Percentiles rank a stretch among this genome's conserved stretches.
phyloP scores from a whole-genome alignment of 768 basidiomycete species.

The Gloeostereum incarnatum region DNA sequence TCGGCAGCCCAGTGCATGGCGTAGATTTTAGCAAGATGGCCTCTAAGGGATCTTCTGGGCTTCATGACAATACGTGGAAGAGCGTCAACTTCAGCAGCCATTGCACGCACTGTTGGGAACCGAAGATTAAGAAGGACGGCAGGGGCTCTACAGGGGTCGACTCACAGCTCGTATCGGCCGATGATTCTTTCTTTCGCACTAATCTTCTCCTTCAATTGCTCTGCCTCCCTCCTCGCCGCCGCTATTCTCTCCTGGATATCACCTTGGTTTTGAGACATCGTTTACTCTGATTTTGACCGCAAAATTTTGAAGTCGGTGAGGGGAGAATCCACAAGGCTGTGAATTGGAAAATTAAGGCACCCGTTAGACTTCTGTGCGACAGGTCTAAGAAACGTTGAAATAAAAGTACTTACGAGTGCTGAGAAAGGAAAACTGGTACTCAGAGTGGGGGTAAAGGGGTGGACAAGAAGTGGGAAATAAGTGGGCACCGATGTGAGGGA shows the following conservation, averaged over 20 bases:
- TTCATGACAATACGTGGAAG: slow-evolving; percentile 97
- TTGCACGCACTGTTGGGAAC: slow-evolving; percentile 72
- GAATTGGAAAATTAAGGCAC: too few relatives aligned
- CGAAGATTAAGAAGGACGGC: slow-evolving; percentile 2
- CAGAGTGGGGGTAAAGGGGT: not conserved
- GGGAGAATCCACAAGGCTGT: too few relatives aligned
- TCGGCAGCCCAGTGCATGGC: slow-evolving; percentile 99
- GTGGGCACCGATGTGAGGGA: too few relatives aligned
- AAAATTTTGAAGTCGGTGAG: not conserved
- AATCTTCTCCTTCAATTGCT: slow-evolving; percentile 98
- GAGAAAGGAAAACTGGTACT: not conserved
- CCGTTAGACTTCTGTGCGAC: too few relatives aligned
- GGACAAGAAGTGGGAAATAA: not conserved
- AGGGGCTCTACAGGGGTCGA: slow-evolving; percentile 13
- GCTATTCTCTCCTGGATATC: slow-evolving; percentile 92
- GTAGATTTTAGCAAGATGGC: slow-evolving; percentile 98
- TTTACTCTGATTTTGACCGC: not conserved
- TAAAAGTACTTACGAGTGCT: not conserved
- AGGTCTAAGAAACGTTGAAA: not conserved
- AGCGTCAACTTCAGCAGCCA: slow-evolving; percentile 94
- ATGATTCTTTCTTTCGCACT: slow-evolving; percentile 91
- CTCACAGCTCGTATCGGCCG: slow-evolving; percentile 96
- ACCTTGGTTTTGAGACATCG: slow-evolving; percentile 73
- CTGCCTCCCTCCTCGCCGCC: slow-evolving; percentile 92
- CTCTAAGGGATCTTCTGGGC: slow-evolving; percentile 88